Conservation (phyloP, 2,329 filamentous ascomycete genomes). For the Ophiostoma montium region DNA sequence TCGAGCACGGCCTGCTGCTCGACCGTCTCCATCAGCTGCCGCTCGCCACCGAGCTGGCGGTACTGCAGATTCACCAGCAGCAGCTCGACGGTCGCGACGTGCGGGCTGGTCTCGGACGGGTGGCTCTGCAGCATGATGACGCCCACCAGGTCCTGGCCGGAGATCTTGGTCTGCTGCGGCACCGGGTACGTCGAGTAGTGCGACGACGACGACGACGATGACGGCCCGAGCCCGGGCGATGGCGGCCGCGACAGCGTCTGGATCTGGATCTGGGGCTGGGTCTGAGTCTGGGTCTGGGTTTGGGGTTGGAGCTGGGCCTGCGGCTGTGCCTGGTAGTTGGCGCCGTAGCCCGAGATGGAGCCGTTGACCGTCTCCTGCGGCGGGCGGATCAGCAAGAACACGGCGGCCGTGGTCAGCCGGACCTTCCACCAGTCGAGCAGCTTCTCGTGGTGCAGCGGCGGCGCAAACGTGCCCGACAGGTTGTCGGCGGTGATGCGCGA, state of each 20-base stretch:
- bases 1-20: constrained; percentile 36
- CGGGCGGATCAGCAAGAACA: constrained; percentile 35
- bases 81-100: constrained; percentile 41
- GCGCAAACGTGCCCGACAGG: constrained; percentile 43
- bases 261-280: no score
- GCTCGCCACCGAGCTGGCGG: constrained; percentile 37
- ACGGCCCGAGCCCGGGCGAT: no score
- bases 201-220: not conserved
- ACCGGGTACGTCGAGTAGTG: not conserved
- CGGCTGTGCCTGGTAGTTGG: not conserved
- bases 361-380: constrained; percentile 3
- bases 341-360: not conserved
- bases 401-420: constrained; percentile 34
- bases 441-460: constrained; percentile 41
- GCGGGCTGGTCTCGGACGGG: constrained; percentile 39
- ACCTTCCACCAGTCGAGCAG: constrained; percentile 44
- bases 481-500: constrained; percentile 44
- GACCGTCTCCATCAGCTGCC: constrained; percentile 35
- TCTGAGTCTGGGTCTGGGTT: no score
- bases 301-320: not conserved
- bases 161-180: constrained; percentile 17
- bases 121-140: constrained; percentile 41
- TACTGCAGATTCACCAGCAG: constrained; percentile 39
- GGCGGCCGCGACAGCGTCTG: no score
- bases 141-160: constrained; percentile 35